Percentiles rank a stretch among this genome's conserved stretches.
Evolutionary conservation across 2,329 filamentous ascomycete genomes (phyloP).

Genomic region (Aaosphaeria arxii): DNA sequence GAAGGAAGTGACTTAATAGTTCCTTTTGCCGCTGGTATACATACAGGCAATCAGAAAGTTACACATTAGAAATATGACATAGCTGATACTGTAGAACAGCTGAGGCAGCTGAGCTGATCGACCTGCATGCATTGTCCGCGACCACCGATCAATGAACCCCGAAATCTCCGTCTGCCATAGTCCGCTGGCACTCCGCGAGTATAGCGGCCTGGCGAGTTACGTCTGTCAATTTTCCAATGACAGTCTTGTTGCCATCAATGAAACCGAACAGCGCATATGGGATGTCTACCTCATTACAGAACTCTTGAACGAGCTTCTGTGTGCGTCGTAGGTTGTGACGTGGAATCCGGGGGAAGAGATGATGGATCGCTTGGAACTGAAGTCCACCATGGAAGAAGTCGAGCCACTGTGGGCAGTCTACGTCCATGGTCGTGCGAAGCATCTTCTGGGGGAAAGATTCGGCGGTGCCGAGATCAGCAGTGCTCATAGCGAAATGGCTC

Average conservation of each 20-base stretch:
- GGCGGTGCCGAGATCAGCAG: slow-evolving; percentile 59
- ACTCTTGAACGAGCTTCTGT: slow-evolving; percentile 60
- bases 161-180: slow-evolving; percentile 26
- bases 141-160: not conserved
- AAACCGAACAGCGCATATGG: slow-evolving; percentile 63
- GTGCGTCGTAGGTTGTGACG: slow-evolving; percentile 63
- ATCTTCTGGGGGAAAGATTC: slow-evolving; percentile 69
- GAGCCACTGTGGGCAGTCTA: slow-evolving; percentile 69
- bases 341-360: slow-evolving; percentile 66
- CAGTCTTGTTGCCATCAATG: slow-evolving; percentile 59
- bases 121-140: too few relatives aligned
- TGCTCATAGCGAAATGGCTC: slow-evolving; percentile 71
- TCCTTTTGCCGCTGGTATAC: too few relatives aligned
- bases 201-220: slow-evolving; percentile 61
- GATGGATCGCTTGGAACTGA: slow-evolving; percentile 71
- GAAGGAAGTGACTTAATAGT: too few relatives aligned
- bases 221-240: slow-evolving; percentile 54
- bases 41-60: too few relatives aligned
- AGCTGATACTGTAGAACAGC: too few relatives aligned
- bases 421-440: slow-evolving; percentile 70
- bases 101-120: too few relatives aligned
- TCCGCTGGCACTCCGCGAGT: slow-evolving; percentile 54
- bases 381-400: slow-evolving; percentile 71
- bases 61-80: too few relatives aligned
- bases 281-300: slow-evolving; percentile 62